Conservation (phyloP, 768 basidiomycete genomes). For the Dentipellis fragilis region DNA sequence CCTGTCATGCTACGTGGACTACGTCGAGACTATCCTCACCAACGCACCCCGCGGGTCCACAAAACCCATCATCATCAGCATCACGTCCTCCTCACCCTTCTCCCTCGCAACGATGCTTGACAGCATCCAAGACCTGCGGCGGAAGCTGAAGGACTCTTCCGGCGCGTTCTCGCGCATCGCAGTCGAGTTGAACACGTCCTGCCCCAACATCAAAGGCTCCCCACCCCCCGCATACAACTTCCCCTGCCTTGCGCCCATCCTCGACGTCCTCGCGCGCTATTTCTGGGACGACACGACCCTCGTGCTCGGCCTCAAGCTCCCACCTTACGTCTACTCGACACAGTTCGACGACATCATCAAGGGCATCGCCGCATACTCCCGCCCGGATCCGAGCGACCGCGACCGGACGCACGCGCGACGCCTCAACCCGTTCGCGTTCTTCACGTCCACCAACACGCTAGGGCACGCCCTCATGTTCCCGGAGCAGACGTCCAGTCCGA, state of each 20-base stretch:
- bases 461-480: conserved; percentile 11
- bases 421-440: conserved; percentile 10
- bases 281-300: conserved; percentile 41
- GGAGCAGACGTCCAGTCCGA: background rate
- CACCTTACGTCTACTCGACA: conserved; percentile 10
- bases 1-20: conserved; percentile 52
- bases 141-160: conserved; percentile 14
- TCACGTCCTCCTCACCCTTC: conserved; percentile 50
- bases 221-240: conserved; percentile 63
- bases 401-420: background rate
- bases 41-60: conserved; percentile 17
- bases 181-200: conserved; percentile 77
- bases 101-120: conserved; percentile 47
- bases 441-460: conserved; percentile 14
- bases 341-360: conserved; percentile 10
- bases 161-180: conserved; percentile 37
- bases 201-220: conserved; percentile 61
- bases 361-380: conserved; percentile 7
- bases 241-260: conserved; percentile 37
- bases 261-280: conserved; percentile 42
- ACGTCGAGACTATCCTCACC: conserved; percentile 46
- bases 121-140: conserved; percentile 52
- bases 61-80: conserved; percentile 73
- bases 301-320: conserved; percentile 58
- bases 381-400: conserved; percentile 6